phyloP scores from a whole-genome alignment of 2,329 filamentous ascomycete genomes.

The Colletotrichum abscissum region DNA sequence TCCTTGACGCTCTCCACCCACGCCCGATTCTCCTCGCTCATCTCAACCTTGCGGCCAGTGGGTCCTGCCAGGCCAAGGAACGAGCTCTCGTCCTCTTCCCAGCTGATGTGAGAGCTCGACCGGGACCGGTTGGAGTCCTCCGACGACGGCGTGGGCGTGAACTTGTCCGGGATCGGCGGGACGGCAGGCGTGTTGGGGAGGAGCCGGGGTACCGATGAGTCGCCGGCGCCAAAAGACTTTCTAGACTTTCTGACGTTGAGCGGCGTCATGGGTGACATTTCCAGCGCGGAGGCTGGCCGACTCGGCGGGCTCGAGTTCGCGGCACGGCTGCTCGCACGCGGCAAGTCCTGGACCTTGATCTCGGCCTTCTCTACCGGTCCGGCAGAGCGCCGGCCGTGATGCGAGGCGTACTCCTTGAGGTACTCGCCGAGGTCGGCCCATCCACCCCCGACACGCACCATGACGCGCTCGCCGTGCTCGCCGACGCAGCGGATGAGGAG shows the following conservation, averaged over 20 bases:
- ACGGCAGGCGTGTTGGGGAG: slow-evolving; percentile 57
- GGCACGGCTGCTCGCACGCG: slow-evolving; percentile 41
- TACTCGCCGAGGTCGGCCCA: slow-evolving; percentile 98
- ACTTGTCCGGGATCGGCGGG: slow-evolving; percentile 44
- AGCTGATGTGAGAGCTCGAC: slow-evolving; percentile 65
- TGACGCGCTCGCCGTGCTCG: slow-evolving; percentile 89
- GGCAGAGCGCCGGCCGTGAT: slow-evolving; percentile 81
- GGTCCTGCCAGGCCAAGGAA: slow-evolving; percentile 78
- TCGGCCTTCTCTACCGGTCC: slow-evolving; percentile 56
- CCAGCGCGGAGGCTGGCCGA: slow-evolving; percentile 49
- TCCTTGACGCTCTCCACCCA: slow-evolving; percentile 89
- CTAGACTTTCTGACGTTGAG: slow-evolving; percentile 67
- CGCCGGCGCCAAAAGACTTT: slow-evolving; percentile 54
- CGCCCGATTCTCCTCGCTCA: slow-evolving; percentile 78
- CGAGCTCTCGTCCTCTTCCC: slow-evolving; percentile 69
- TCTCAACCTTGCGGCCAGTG: slow-evolving; percentile 71
- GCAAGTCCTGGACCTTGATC: slow-evolving; percentile 68
- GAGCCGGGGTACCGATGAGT: slow-evolving; percentile 39
- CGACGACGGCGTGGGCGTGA: slow-evolving; percentile 58
- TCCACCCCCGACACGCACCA: slow-evolving; percentile 98
- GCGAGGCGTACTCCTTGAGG: slow-evolving; percentile 89
- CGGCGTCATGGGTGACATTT: slow-evolving; percentile 57
- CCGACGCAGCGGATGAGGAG: slow-evolving; percentile 94
- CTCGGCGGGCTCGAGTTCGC: slow-evolving; percentile 47
- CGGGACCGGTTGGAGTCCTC: slow-evolving; percentile 59